These are phyloP conservation scores for Saturnispora diversa DNA, from an alignment of 805 yeast genomes.

Conservation along the genomic window DNA sequence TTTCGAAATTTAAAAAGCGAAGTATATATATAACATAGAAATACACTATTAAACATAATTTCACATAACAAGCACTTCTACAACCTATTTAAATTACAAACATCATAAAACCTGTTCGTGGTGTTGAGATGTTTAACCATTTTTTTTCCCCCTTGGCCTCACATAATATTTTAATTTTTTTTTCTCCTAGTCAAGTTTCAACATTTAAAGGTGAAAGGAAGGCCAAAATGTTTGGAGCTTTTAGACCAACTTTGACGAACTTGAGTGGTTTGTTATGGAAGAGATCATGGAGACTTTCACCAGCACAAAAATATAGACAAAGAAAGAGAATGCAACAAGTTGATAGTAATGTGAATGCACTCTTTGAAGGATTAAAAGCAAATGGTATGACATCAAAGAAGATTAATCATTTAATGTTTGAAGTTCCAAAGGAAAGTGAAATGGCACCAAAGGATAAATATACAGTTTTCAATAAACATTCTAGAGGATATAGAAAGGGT, in stretches of 20 bases:
- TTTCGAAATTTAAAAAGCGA: too few relatives aligned
- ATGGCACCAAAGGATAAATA: constrained; percentile 83
- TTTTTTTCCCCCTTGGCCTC: too few relatives aligned
- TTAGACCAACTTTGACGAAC: constrained; percentile 47
- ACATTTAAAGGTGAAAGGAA: too few relatives aligned
- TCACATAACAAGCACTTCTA: too few relatives aligned
- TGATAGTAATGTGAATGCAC: constrained; percentile 64
- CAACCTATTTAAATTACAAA: too few relatives aligned
- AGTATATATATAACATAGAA: too few relatives aligned
- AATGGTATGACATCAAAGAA: constrained; percentile 29
- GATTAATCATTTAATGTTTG: constrained; percentile 32
- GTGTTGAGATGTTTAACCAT: too few relatives aligned
- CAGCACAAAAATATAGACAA: constrained; percentile 74
- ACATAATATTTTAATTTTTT: too few relatives aligned
- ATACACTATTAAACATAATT: too few relatives aligned
- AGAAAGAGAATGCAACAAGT: constrained; percentile 76
- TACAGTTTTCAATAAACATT: constrained; percentile 69
- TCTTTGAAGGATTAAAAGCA: constrained; percentile 41
- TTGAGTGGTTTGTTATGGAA: constrained; percentile 79
- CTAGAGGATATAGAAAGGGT: constrained; percentile 77
- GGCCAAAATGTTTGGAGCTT: constrained; percentile 45
- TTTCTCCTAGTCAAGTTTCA: too few relatives aligned
- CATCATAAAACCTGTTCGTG: too few relatives aligned
- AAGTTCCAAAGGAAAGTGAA: constrained; percentile 69
- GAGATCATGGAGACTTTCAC: constrained; percentile 70